Conservation (phyloP, 805 yeast genomes). For the Wickerhamiella lipophila region DNA sequence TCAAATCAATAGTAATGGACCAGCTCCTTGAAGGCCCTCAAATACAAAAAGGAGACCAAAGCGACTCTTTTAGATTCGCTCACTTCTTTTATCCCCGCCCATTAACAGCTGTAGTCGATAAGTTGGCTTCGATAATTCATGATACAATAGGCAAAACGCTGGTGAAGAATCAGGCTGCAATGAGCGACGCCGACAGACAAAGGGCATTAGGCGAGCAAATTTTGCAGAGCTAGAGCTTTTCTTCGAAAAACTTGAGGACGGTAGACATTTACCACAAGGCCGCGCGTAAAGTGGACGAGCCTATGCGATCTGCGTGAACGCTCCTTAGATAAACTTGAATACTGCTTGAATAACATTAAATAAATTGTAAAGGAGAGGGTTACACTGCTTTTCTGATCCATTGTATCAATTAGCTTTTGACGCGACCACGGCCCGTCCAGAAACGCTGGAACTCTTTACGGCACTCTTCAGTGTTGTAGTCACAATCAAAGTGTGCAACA, state of each 20-base stretch:
- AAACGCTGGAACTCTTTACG: slow-evolving; percentile 22
- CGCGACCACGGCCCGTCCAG: slow-evolving; percentile 24
- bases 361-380: too few species aligned
- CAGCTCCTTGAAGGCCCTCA: slow-evolving; percentile 12
- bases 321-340: too few species aligned
- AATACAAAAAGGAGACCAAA: slow-evolving; percentile 60
- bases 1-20: slow-evolving; percentile 32
- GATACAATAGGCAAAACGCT: slow-evolving; percentile 1
- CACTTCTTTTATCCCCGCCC: slow-evolving; percentile 44
- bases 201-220: background rate
- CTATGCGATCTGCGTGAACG: too few species aligned
- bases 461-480: slow-evolving; percentile 22
- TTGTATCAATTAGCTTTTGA: slow-evolving; percentile 4
- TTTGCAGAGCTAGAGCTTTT: background rate
- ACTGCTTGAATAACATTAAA: too few species aligned
- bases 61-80: slow-evolving; percentile 70
- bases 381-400: too few species aligned
- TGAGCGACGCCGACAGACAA: slow-evolving; percentile 4
- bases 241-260: too few species aligned
- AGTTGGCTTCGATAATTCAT: background rate
- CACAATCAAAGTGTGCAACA: slow-evolving; percentile 28
- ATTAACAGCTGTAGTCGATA: slow-evolving; percentile 7
- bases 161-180: background rate
- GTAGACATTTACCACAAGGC: too few species aligned
- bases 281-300: too few species aligned